Evolutionary conservation across 2,329 filamentous ascomycete species (phyloP).

Genomic region (Lizonia empirigonia): DNA sequence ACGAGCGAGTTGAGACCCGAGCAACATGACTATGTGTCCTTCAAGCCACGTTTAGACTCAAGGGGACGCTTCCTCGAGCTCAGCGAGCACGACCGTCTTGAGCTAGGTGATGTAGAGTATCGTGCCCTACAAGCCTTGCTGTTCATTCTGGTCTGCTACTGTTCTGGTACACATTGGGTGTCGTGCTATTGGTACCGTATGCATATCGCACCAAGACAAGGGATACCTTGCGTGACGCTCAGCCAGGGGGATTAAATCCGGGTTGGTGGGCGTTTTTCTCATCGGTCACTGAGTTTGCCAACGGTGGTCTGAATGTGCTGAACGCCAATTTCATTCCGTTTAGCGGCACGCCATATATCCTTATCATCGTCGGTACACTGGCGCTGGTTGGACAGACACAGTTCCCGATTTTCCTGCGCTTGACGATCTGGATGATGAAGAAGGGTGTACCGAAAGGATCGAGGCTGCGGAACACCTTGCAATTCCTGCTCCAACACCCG

Average conservation of each 20-base stretch:
- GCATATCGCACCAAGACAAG: slow-evolving; percentile 46
- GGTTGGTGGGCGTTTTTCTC: slow-evolving; percentile 48
- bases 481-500: slow-evolving; percentile 67
- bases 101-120: slow-evolving; percentile 61
- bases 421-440: slow-evolving; percentile 63
- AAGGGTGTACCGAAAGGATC: slow-evolving; percentile 52
- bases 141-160: slow-evolving; percentile 52
- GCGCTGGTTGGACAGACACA: slow-evolving; percentile 61
- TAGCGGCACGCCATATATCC: slow-evolving; percentile 53
- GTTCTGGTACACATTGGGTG: slow-evolving; percentile 50
- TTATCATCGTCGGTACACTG: slow-evolving; percentile 56
- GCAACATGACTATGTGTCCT: slow-evolving; percentile 39
- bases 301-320: slow-evolving; percentile 61
- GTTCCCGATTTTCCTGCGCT: slow-evolving; percentile 64
- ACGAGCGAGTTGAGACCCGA: slow-evolving; percentile 29
- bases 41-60: slow-evolving; percentile 38
- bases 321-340: slow-evolving; percentile 67
- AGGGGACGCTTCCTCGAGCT: slow-evolving; percentile 44
- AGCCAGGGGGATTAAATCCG: slow-evolving; percentile 39
- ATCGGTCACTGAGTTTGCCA: slow-evolving; percentile 58
- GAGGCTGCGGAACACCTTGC: slow-evolving; percentile 54
- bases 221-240: slow-evolving; percentile 49
- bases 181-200: slow-evolving; percentile 57
- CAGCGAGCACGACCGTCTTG: slow-evolving; percentile 50
- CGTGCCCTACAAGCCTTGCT: slow-evolving; percentile 57